Evolutionary conservation across 805 yeast genomes (phyloP).

Genomic region (Limtongia smithiae): DNA sequence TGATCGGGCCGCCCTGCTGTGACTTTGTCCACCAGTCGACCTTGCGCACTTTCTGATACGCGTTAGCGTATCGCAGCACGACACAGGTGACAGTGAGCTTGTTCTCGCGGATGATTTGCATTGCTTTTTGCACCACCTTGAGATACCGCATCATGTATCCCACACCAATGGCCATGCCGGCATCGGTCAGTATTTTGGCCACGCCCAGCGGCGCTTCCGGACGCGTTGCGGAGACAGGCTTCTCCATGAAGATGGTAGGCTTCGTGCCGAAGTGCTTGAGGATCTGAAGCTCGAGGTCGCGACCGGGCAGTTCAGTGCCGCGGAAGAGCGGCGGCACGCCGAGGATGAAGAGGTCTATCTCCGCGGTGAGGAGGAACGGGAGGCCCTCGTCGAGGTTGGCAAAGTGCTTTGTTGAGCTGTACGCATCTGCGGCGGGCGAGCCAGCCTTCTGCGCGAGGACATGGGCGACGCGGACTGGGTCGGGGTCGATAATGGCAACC

Average conservation of each 20-base stretch:
- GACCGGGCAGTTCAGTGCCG: constrained; percentile 22
- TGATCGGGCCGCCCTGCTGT: constrained; percentile 29
- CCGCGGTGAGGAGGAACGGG: background rate
- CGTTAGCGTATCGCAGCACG: constrained; percentile 25
- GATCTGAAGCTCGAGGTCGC: constrained; percentile 24
- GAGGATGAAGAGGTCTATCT: constrained; percentile 19
- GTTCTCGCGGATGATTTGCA: constrained; percentile 23
- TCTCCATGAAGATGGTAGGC: constrained; percentile 25
- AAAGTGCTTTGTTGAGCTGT: constrained; percentile 12
- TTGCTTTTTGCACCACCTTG: constrained; percentile 27
- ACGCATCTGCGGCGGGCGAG: constrained; percentile 7
- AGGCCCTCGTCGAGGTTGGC: constrained; percentile 12
- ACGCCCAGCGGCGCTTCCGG: constrained; percentile 26
- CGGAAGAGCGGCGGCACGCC: constrained; percentile 28
- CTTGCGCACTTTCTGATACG: constrained; percentile 20
- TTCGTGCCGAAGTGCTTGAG: constrained; percentile 11
- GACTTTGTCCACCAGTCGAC: constrained; percentile 28
- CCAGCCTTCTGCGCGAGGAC: constrained; percentile 17
- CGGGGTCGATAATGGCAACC: constrained; percentile 27
- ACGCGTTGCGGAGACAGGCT: constrained; percentile 28
- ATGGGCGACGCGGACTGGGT: constrained; percentile 10
- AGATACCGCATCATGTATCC: constrained; percentile 31
- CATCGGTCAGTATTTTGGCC: constrained; percentile 9
- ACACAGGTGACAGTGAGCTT: constrained; percentile 21
- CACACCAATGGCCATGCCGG: constrained; percentile 18